Evolutionary conservation across 2,329 filamentous ascomycete genomes (phyloP).

Genomic region (Cladophialophora carrionii): DNA sequence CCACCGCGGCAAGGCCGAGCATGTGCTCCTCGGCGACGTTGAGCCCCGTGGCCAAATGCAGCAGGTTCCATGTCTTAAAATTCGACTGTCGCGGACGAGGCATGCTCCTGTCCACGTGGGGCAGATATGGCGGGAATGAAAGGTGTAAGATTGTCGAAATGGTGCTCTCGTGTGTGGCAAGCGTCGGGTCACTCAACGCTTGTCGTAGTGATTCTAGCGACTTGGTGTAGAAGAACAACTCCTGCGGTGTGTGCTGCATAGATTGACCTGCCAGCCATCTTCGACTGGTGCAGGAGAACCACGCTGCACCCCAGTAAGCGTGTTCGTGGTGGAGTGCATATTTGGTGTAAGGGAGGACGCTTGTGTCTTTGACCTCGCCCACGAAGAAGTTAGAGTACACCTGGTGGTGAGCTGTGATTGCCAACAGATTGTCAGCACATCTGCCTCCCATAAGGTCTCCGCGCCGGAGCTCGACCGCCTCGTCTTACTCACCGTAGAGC

Average conservation of each 20-base stretch:
- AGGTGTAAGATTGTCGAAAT: background rate
- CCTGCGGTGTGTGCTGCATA: background rate
- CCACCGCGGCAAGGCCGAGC: background rate
- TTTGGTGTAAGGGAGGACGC: constrained; percentile 1
- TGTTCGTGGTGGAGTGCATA: background rate
- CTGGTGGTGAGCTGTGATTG: background rate
- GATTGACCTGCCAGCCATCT: background rate
- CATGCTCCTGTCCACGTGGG: background rate
- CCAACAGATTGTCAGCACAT: background rate
- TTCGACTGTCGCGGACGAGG: background rate
- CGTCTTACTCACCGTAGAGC: background rate
- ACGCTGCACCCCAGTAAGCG: background rate
- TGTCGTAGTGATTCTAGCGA: constrained; percentile 1
- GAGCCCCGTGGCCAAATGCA: background rate
- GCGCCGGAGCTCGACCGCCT: background rate
- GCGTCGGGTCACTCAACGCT: background rate
- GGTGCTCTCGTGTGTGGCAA: constrained; percentile 1
- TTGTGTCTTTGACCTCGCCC: background rate
- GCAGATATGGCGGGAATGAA: background rate
- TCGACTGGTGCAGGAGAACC: background rate
- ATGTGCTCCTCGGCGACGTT: constrained; percentile 3
- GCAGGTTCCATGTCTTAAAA: constrained; percentile 3
- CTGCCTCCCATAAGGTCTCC: too few species aligned
- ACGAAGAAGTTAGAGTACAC: constrained; percentile 2
- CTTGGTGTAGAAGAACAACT: constrained; percentile 3